phyloP scores from a whole-genome alignment of 257 asterid species.

The Eustoma russellianum region DNA sequence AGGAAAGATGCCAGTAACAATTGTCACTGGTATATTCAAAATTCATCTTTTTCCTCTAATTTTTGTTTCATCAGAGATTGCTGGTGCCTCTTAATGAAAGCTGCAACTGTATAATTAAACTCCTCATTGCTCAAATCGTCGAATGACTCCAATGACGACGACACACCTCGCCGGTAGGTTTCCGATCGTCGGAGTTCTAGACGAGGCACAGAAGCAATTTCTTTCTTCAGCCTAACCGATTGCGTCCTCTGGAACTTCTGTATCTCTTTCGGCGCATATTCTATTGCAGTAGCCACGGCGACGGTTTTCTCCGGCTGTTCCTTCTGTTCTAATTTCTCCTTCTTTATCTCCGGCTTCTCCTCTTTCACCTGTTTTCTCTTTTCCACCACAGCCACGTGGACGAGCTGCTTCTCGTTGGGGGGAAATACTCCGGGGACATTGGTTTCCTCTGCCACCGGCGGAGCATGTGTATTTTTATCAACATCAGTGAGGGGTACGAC shows the following conservation, averaged over 20 bases:
- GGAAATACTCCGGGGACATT: background rate
- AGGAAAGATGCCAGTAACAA: background rate
- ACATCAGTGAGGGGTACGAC: background rate
- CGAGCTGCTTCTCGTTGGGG: conserved; percentile 39
- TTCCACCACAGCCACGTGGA: conserved; percentile 10
- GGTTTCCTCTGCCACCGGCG: conserved; percentile 4
- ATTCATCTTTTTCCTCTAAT: conserved; percentile 9
- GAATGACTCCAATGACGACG: conserved; percentile 18
- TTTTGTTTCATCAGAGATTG: conserved; percentile 24
- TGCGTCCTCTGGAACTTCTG: conserved; percentile 63
- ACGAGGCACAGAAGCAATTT: conserved; percentile 24
- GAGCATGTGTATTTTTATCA: background rate
- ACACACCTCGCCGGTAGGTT: conserved; percentile 10
- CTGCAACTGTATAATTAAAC: conserved; percentile 61
- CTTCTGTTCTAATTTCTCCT: background rate
- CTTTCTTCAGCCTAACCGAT: conserved; percentile 58
- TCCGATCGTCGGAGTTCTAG: conserved; percentile 51
- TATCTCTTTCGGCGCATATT: conserved; percentile 45
- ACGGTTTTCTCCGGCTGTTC: conserved; percentile 19
- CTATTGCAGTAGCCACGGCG: conserved; percentile 39
- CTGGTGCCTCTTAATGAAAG: conserved; percentile 41
- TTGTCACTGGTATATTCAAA: conserved; percentile 9
- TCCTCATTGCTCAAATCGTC: conserved; percentile 67
- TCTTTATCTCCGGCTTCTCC: no score
- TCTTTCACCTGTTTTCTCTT: no score